Base-by-base conservation (phyloP, 306 rosid genomes). In the barrel medic (Medicago truncatula) region DNA sequence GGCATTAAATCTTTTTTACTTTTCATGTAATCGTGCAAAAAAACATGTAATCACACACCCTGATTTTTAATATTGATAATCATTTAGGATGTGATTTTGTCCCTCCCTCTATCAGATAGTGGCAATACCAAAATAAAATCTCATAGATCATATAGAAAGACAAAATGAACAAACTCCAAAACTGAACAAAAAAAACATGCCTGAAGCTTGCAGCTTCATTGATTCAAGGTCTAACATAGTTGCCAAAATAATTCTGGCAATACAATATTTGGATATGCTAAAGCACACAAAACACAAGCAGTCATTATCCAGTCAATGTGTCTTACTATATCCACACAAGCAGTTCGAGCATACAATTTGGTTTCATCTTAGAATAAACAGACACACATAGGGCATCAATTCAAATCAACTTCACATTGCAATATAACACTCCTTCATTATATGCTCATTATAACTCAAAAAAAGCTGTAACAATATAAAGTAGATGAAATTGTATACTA, bases 191-290 rank as follows among this genome's bases (percentile, higher is more conserved):
- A 1, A 36, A 58, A 54, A 77, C 88, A 60, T 84, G 83, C 98
- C 96, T 89, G 89, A 41, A 83, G 97, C 98, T 81, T 87, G 91
- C 43, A 89, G 85, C 1, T 97, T 96, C 76, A 91, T 93, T 44
- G 91, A 77, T 83, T 93, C 91, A 6, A 93, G 97, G 76, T 93
- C 98, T 87, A 93, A 81, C 79, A 93, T 97, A 0, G 97, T 93
- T 36, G 97, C 91, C 70, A 91, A 93, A 73, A 93, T 83, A 77
- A 89, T 91, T 85, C 98, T 91, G 77, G 12, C 71, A 71, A 47
- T 71, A 70, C 50, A 64, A 23, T 9, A n/a, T n/a, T 71, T 71
- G 71, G 36, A 44, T 23, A 36, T 46, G 17, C 54, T 40, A 38
- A 39, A 46, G 61, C 56, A 74, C 11, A 58, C 23, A 64, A n/a